Evolutionary conservation across 2,329 filamentous ascomycete species (phyloP).

Genomic region (Cladosporium sphaerospermum): DNA sequence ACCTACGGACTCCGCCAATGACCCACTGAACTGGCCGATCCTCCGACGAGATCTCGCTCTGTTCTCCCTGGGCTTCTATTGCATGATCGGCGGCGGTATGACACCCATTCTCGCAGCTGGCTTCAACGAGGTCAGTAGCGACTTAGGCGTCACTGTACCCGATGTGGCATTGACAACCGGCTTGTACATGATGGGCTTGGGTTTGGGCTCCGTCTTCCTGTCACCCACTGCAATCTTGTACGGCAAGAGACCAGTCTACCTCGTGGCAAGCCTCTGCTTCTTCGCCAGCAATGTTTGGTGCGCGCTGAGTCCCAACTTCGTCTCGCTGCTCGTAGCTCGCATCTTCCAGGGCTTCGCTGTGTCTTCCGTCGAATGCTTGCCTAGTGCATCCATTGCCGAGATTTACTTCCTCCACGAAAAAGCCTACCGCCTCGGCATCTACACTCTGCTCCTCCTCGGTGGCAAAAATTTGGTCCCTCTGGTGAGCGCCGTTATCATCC

Average conservation of each 20-base stretch:
- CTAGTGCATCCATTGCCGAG: conserved; percentile 88
- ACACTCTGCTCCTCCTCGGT: conserved; percentile 79
- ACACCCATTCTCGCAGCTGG: conserved; percentile 85
- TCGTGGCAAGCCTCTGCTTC: conserved; percentile 71
- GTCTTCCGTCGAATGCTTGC: conserved; percentile 85
- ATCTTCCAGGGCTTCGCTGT: conserved; percentile 85
- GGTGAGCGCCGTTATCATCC: conserved; percentile 78
- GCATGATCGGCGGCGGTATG: conserved; percentile 88
- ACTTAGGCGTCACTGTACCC: conserved; percentile 61
- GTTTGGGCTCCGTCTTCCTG: conserved; percentile 73
- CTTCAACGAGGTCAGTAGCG: conserved; percentile 70
- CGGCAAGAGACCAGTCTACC: conserved; percentile 86
- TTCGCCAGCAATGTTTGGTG: conserved; percentile 75
- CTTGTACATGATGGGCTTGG: conserved; percentile 89
- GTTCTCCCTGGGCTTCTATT: conserved; percentile 81
- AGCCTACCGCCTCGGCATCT: conserved; percentile 87
- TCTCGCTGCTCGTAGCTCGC: conserved; percentile 71
- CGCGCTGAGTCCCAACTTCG: conserved; percentile 72
- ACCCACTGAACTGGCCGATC: conserved; percentile 84
- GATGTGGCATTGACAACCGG: conserved; percentile 81
- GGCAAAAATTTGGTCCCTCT: conserved; percentile 80
- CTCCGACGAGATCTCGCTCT: conserved; percentile 76
- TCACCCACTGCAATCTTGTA: conserved; percentile 87
- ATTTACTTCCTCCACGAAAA: conserved; percentile 95
- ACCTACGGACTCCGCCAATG: conserved; percentile 82